Conservation (phyloP, 2,329 filamentous ascomycete genomes). For the Fusarium lyarnte region DNA sequence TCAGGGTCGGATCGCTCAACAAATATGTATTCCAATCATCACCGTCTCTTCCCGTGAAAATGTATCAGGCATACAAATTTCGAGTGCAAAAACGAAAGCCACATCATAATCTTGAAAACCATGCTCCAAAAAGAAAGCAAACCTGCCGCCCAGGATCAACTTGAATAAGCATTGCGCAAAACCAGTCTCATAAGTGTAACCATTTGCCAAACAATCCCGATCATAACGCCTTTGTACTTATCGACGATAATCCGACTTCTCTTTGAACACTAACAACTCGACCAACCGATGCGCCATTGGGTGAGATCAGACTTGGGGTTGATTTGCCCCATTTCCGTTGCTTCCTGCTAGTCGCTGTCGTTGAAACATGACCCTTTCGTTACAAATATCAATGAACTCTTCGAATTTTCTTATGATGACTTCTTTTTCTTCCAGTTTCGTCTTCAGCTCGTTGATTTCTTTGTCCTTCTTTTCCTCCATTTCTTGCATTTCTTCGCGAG, state of each 20-base stretch:
- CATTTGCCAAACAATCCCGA: constrained; percentile 10
- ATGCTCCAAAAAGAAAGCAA: constrained; percentile 31
- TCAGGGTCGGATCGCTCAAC: not conserved
- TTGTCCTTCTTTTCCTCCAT: constrained; percentile 65
- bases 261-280: constrained; percentile 25
- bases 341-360: constrained; percentile 60
- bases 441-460: constrained; percentile 66
- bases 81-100: constrained; percentile 15
- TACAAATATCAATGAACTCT: constrained; percentile 76
- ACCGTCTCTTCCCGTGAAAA: not conserved
- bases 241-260: constrained; percentile 17
- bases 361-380: constrained; percentile 72
- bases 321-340: constrained; percentile 41
- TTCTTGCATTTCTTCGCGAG: constrained; percentile 65
- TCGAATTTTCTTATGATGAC: constrained; percentile 71
- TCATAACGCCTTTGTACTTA: constrained; percentile 35
- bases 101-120: constrained; percentile 34
- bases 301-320: constrained; percentile 34
- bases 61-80: not conserved
- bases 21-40: constrained; percentile 6
- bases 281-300: constrained; percentile 28
- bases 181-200: constrained; percentile 22
- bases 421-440: constrained; percentile 70
- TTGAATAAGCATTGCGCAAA: constrained; percentile 18
- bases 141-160: constrained; percentile 34